phyloP scores from a whole-genome alignment of 768 basidiomycete genomes.

The Pleurotus djamor region DNA sequence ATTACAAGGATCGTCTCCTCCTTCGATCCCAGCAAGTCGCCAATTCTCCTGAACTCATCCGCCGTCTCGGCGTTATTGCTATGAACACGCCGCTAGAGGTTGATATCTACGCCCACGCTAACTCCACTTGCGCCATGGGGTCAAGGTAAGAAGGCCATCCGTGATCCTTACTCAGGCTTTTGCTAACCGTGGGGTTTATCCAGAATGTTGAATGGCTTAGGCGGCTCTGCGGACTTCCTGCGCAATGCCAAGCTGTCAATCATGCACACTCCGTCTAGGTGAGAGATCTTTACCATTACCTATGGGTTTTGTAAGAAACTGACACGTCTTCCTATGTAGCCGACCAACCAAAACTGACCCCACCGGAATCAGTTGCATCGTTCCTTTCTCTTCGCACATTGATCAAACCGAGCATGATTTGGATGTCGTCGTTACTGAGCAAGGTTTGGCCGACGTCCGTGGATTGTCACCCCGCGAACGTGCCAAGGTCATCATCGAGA shows the following conservation, averaged over 20 bases:
- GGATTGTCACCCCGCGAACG: constrained; percentile 44
- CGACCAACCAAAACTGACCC: constrained; percentile 46
- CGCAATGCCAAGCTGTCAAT: constrained; percentile 48
- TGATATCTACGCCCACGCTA: constrained; percentile 49
- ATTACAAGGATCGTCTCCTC: constrained; percentile 43
- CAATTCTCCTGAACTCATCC: constrained; percentile 47
- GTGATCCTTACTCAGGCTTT: not conserved
- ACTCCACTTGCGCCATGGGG: constrained; percentile 49
- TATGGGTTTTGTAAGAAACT: too few species aligned
- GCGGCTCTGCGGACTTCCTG: constrained; percentile 47
- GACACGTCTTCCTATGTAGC: constrained; percentile 14
- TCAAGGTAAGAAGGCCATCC: constrained; percentile 21
- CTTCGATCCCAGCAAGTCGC: constrained; percentile 50
- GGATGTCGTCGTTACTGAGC: constrained; percentile 46
- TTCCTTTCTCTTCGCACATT: constrained; percentile 44
- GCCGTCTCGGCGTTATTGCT: constrained; percentile 45
- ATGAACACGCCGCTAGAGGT: constrained; percentile 53
- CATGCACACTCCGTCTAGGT: constrained; percentile 48
- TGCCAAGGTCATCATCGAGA: constrained; percentile 42
- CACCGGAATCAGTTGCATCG: constrained; percentile 48
- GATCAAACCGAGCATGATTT: constrained; percentile 52
- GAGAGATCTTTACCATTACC: not conserved
- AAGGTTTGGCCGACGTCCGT: constrained; percentile 46
- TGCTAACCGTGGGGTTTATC: not conserved
- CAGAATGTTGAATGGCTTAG: constrained; percentile 48